Conservation (phyloP, 495 filamentous ascomycete genomes). For the Xylaria flabelliformis region DNA sequence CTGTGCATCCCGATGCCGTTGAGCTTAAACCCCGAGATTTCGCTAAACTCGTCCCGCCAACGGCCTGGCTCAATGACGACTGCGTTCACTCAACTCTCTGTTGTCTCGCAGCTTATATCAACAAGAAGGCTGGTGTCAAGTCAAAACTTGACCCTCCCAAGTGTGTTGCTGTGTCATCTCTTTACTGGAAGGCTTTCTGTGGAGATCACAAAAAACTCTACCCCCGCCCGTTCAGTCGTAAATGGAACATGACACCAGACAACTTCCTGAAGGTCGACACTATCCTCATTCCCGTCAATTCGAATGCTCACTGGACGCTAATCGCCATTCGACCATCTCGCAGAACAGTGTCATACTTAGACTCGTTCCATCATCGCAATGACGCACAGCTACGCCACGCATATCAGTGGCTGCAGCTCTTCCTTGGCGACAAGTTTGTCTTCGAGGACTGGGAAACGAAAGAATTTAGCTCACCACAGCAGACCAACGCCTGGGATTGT, state of each 20-base stretch:
- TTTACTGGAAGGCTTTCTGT: constrained; percentile 68
- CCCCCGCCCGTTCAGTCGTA: constrained; percentile 42
- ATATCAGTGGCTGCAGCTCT: constrained; percentile 59
- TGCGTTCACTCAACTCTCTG: constrained; percentile 74
- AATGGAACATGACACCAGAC: constrained; percentile 40
- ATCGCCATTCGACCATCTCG: constrained; percentile 70
- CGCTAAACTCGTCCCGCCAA: constrained; percentile 56
- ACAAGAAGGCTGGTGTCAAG: constrained; percentile 54
- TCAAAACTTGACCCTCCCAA: constrained; percentile 60
- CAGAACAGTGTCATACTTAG: constrained; percentile 74
- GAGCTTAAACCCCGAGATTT: constrained; percentile 68
- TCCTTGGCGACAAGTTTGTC: constrained; percentile 63
- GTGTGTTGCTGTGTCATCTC: constrained; percentile 73
- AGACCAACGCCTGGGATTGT: constrained; percentile 78
- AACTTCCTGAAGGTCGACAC: constrained; percentile 54
- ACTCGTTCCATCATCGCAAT: constrained; percentile 63
- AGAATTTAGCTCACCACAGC: constrained; percentile 55
- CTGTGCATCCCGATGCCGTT: constrained; percentile 53
- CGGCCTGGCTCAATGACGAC: constrained; percentile 83
- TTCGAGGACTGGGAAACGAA: constrained; percentile 68
- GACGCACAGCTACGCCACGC: constrained; percentile 29
- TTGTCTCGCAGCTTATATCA: constrained; percentile 65
- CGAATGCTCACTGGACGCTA: constrained; percentile 65
- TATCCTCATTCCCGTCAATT: constrained; percentile 55
- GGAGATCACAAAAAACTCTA: constrained; percentile 53